Conservation (phyloP, 2,329 filamentous ascomycete genomes). For the Diaporthe citrichinensis region DNA sequence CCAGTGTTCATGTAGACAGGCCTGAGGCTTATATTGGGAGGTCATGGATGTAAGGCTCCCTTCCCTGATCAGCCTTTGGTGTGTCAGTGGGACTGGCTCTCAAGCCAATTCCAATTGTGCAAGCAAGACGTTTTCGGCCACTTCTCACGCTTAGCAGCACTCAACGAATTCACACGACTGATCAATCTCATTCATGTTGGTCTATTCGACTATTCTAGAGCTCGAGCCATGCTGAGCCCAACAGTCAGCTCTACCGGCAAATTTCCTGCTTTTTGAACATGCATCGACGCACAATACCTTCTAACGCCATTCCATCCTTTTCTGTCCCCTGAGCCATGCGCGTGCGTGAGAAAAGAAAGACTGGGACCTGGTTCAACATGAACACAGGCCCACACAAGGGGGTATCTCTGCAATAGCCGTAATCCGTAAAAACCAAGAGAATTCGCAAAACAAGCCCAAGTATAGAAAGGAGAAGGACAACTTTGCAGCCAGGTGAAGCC, state of each 20-base stretch:
- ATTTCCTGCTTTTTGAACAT: neutral
- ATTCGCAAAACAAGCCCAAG: neutral
- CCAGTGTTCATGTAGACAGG: neutral
- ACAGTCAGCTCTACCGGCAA: neutral
- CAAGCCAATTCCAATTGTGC: neutral
- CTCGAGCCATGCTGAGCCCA: neutral
- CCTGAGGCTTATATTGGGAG: neutral
- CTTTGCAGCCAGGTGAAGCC: neutral
- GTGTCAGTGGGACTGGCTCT: neutral
- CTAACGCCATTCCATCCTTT: neutral
- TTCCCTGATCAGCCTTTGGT: neutral
- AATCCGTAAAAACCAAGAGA: neutral
- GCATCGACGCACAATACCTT: neutral
- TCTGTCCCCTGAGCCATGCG: neutral
- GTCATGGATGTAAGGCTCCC: neutral
- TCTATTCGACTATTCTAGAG: neutral
- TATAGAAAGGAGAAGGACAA: neutral
- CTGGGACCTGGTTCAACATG: neutral
- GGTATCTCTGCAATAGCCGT: conserved; percentile 6
- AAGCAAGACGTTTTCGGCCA: neutral
- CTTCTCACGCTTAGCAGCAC: neutral
- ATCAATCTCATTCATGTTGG: neutral
- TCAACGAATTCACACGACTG: neutral
- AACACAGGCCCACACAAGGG: neutral
- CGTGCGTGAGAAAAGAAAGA: neutral